Evolutionary conservation across 495 filamentous ascomycete species (phyloP).

Genomic region (Chaetomium tenue): DNA sequence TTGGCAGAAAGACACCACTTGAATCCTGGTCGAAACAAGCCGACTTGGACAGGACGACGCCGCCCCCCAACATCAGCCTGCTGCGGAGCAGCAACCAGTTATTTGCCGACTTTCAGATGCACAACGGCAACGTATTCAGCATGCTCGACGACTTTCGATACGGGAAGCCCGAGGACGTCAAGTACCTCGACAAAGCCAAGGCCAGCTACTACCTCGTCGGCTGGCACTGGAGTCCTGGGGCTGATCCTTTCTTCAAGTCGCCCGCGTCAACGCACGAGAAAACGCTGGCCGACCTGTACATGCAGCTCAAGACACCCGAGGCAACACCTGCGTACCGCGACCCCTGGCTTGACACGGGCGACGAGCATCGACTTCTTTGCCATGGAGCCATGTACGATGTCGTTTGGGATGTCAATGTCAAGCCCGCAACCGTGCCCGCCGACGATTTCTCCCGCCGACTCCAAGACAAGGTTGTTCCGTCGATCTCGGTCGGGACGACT

Average conservation of each 20-base stretch:
- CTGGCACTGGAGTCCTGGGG: slow-evolving; percentile 41
- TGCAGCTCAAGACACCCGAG: too few relatives aligned
- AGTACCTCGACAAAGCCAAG: slow-evolving; percentile 25
- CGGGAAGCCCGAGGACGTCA: not conserved
- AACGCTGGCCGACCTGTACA: too few relatives aligned
- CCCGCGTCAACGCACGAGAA: not conserved
- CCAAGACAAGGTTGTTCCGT: slow-evolving; percentile 7
- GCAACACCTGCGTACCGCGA: too few relatives aligned
- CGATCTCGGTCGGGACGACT: slow-evolving; percentile 47
- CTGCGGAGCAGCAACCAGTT: slow-evolving; percentile 47
- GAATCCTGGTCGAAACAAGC: too few relatives aligned
- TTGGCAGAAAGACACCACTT: slow-evolving; percentile 46
- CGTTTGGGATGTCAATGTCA: slow-evolving; percentile 31
- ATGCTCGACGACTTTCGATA: slow-evolving; percentile 49
- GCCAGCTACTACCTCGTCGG: slow-evolving; percentile 53
- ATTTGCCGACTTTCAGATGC: slow-evolving; percentile 52
- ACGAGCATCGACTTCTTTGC: slow-evolving; percentile 30
- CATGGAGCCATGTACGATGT: slow-evolving; percentile 53
- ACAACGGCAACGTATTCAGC: slow-evolving; percentile 52
- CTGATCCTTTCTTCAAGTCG: not conserved
- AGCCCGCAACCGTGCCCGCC: too few relatives aligned
- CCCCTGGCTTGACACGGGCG: too few relatives aligned
- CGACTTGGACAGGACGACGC: slow-evolving; percentile 31
- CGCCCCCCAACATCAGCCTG: too few relatives aligned
- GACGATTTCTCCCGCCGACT: too few relatives aligned